These are phyloP conservation scores for Hypoxylon crocopeplum DNA, from an alignment of 495 filamentous ascomycete species.

Conservation along the genomic window DNA sequence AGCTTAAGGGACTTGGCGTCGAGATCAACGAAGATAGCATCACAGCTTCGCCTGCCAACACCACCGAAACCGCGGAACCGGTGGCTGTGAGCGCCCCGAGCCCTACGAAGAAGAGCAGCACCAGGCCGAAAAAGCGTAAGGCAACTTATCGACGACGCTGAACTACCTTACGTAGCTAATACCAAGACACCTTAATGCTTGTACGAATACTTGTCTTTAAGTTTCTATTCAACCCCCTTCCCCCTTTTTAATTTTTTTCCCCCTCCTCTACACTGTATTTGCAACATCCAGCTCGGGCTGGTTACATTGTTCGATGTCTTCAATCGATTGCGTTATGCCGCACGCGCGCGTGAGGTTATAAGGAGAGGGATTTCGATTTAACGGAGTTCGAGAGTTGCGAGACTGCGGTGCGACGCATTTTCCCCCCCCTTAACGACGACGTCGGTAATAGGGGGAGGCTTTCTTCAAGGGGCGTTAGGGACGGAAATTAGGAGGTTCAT, in stretches of 20 bases:
- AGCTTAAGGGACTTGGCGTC: constrained; percentile 67
- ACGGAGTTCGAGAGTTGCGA: background rate
- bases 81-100: constrained; percentile 4
- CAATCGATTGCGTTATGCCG: background rate
- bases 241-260: too few relatives aligned
- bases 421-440: background rate
- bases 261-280: constrained; percentile 35
- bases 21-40: constrained; percentile 54
- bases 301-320: constrained; percentile 4
- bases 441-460: background rate
- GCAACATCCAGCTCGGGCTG: constrained; percentile 25
- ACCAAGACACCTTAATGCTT: constrained; percentile 7
- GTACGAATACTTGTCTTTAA: constrained; percentile 17
- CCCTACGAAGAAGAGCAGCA: constrained; percentile 38
- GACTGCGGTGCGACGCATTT: background rate
- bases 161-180: too few relatives aligned
- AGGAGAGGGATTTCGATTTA: background rate
- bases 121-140: constrained; percentile 43
- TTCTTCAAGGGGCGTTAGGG: background rate
- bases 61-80: constrained; percentile 29
- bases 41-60: constrained; percentile 47
- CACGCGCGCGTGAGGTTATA: background rate
- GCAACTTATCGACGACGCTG: constrained; percentile 39
- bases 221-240: constrained; percentile 2
- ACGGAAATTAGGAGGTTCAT: background rate